Conservation (phyloP, 2,329 filamentous ascomycete genomes). For the Aspergillus phoenicis region DNA sequence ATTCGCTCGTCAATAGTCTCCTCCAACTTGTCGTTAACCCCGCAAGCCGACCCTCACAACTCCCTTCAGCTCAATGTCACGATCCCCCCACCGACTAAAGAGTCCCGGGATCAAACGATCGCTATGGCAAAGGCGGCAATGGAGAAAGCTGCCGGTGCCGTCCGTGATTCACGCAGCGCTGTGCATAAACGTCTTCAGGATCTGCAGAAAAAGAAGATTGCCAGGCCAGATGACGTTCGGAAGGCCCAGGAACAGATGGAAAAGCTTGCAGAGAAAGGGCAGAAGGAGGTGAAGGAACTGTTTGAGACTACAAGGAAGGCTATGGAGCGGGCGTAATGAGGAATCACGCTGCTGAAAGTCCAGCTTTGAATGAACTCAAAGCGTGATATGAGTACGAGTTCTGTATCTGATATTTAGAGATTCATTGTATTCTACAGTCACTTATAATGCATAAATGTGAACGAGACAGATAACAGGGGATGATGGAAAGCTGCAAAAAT, state of each 20-base stretch:
- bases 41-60: conserved; percentile 47
- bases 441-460: no score
- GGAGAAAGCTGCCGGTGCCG: conserved; percentile 43
- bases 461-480: neutral
- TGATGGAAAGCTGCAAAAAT: neutral
- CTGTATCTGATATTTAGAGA: no score
- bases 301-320: conserved; percentile 46
- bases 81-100: conserved; percentile 51
- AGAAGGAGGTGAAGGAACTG: conserved; percentile 49
- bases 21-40: conserved; percentile 47
- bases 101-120: conserved; percentile 47
- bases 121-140: conserved; percentile 45
- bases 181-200: conserved; percentile 50
- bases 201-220: conserved; percentile 47
- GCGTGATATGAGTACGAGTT: no score
- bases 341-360: neutral
- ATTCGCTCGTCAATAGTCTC: conserved; percentile 46
- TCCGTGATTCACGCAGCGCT: conserved; percentile 48
- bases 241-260: conserved; percentile 53
- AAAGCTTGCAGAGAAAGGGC: conserved; percentile 49
- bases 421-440: no score
- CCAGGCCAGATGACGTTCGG: conserved; percentile 48
- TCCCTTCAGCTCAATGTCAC: conserved; percentile 48
- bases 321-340: conserved; percentile 36
- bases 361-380: neutral